Percentiles rank a stretch among this genome's conserved stretches.
Evolutionary conservation across 768 basidiomycete genomes (phyloP).

Genomic region (Tulasnella calospora): DNA sequence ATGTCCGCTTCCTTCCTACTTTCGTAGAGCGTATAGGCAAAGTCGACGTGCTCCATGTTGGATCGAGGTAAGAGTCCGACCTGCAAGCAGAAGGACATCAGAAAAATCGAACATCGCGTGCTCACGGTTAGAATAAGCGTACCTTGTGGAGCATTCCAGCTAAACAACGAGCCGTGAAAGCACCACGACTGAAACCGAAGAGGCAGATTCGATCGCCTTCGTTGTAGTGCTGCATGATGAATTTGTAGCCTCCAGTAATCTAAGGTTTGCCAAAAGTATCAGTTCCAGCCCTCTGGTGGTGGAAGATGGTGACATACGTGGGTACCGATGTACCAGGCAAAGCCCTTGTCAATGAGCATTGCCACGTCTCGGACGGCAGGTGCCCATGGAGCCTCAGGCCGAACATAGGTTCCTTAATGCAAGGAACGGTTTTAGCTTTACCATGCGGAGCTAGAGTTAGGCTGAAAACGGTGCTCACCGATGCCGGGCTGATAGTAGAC

Average conservation of each 20-base stretch:
- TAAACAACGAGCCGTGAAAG: slow-evolving; percentile 58
- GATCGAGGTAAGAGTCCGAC: slow-evolving; percentile 63
- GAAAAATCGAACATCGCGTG: background rate
- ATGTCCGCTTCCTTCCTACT: slow-evolving; percentile 28
- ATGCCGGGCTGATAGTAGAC: slow-evolving; percentile 28
- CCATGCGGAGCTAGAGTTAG: background rate
- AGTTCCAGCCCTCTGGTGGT: no score
- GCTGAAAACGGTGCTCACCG: slow-evolving; percentile 10
- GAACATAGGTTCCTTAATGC: slow-evolving; percentile 37
- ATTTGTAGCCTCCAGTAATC: slow-evolving; percentile 57
- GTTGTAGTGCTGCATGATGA: slow-evolving; percentile 70
- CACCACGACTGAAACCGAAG: slow-evolving; percentile 79
- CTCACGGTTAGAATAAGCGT: background rate
- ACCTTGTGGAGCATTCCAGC: slow-evolving; percentile 49
- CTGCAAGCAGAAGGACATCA: slow-evolving; percentile 29
- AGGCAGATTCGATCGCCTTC: slow-evolving; percentile 69
- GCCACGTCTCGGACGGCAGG: slow-evolving; percentile 51
- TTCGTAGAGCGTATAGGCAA: slow-evolving; percentile 71
- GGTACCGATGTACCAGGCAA: slow-evolving; percentile 27
- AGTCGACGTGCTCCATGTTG: slow-evolving; percentile 57
- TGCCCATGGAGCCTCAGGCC: slow-evolving; percentile 53
- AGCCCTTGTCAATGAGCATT: slow-evolving; percentile 33
- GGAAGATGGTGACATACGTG: slow-evolving; percentile 37
- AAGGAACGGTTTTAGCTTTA: background rate
- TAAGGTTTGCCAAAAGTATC: background rate